Evolutionary conservation across 345 rosid species (phyloP), one percentile per base, ranked within the genome.

Genomic region (Eucalyptus urophylla): DNA sequence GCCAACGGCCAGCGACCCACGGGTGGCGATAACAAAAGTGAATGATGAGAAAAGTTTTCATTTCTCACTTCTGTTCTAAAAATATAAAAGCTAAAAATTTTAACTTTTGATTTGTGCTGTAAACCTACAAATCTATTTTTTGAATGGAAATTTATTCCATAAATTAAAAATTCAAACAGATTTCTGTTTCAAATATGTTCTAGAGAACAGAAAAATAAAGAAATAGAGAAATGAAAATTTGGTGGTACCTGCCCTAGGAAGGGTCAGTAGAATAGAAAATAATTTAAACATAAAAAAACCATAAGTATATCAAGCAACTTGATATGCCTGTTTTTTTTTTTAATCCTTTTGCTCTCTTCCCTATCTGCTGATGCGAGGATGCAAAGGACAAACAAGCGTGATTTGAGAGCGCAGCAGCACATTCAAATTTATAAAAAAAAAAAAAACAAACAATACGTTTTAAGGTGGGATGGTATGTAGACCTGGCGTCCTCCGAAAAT

Each of bases 401-500:
- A 86, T 29, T 51, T n/a, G 3, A 31, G 29, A 90, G 43, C 10
- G 43, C 60, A 50, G 45, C 86, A 33, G 89, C 81, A 33, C 44
- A 10, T 72, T 72, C 5, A 24, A 17, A 72, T 72, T 16, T 33
- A 5, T 2, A 0, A 49, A 14, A 67, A 33, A 5, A 45, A 45
- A 43, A 43, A 60, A 31, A 16, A 12, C n/a, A 69, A 67, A 67
- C 43, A 4, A 37, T 9, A 19, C 24, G 25, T 33, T 17, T 33
- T 72, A 72, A 62, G 86, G 51, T 16, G 62, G 88, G 83, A 49
- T 86, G 53, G 25, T 50, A 50, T 47, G 22, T 44, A 86, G 87
- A 97, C 99, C 99, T 96, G 96, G 17, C 96, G 87, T 27, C 99
- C 99, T 37, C 95, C 98, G 53, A 29, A 89, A 88, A 96, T 90